Evolutionary conservation across 208 protist genomes (phyloP), one percentile per base, ranked within the genome.

Genomic region (Leishmania gerbilli): DNA sequence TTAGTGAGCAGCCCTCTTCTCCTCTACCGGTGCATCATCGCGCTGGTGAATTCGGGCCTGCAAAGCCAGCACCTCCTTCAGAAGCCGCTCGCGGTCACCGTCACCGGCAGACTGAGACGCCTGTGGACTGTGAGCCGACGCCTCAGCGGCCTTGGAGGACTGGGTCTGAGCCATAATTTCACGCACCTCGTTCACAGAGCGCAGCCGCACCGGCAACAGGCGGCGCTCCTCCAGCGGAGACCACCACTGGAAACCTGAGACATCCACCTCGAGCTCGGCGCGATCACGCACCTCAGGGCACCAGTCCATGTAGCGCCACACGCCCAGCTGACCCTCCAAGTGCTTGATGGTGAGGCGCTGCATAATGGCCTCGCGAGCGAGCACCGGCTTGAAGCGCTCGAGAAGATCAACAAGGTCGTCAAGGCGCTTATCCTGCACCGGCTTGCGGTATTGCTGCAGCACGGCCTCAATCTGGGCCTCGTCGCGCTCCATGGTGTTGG

Each of bases 261-360:
- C 82, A 77, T 98, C 95, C 45, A 94, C 90, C 83, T 97, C 93
- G 71, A 98, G 87, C 87, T 98, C 95, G 40, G 95, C 94, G 64
- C 93, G 92, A 79, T 98, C 95, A 82, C 95, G 93, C 37, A 97
- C 93, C 83, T 98, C 95, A 42, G 95, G 95, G 88, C 94, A 97
- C 95, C 95, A 98, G 89, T 98, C 95, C 89, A 97, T 94, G 90
- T 97, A 98, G 72, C 95, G 92, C 92, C 94, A 98, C 72, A 98
- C 89, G 80, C 94, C 94, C 31, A 98, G 84, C 87, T 98, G 95
- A 37, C 95, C 95, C 85, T 98, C 95, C 76, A 98, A 89, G 78
- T 98, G 94, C 86, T 97, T 97, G 83, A 97, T 97, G 55, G 93
- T 97, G 58, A 98, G 90, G 68, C 94, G 94, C 90, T 97, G 93